Evolutionary conservation across 495 filamentous ascomycete species (phyloP).

Genomic region (Neurospora sp.): DNA sequence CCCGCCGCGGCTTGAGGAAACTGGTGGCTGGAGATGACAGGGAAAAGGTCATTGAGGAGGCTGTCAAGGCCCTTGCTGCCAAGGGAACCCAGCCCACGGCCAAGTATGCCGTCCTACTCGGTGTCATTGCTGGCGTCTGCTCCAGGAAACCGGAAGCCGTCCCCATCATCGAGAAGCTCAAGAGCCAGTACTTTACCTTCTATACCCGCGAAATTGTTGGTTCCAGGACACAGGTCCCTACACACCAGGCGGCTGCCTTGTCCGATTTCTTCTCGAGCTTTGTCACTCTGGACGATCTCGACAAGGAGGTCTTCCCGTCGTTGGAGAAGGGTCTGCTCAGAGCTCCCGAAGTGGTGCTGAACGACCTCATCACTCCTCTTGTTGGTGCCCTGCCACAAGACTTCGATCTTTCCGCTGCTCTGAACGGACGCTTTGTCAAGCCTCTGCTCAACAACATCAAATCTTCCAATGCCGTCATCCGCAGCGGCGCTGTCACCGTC

Average conservation of each 20-base stretch:
- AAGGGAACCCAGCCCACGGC: slow-evolving; percentile 51
- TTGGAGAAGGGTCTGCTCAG: slow-evolving; percentile 82
- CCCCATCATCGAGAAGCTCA: slow-evolving; percentile 49
- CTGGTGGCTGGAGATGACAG: slow-evolving; percentile 52
- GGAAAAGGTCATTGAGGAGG: slow-evolving; percentile 49
- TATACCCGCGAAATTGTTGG: slow-evolving; percentile 78
- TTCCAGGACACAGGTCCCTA: slow-evolving; percentile 59
- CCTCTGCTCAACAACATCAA: slow-evolving; percentile 80
- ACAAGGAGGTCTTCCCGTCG: slow-evolving; percentile 63
- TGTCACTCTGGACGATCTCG: slow-evolving; percentile 62
- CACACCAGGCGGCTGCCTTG: slow-evolving; percentile 61
- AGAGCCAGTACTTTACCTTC: slow-evolving; percentile 64
- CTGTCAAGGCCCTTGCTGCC: slow-evolving; percentile 53
- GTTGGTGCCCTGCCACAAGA: slow-evolving; percentile 54
- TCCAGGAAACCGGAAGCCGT: slow-evolving; percentile 52
- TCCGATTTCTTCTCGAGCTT: slow-evolving; percentile 77
- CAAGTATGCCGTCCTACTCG: slow-evolving; percentile 67
- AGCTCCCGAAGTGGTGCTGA: slow-evolving; percentile 80
- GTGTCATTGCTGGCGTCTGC: slow-evolving; percentile 77
- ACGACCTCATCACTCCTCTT: slow-evolving; percentile 61
- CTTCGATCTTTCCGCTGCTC: slow-evolving; percentile 66
- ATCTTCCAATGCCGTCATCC: slow-evolving; percentile 69
- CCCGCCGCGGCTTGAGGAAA: slow-evolving; percentile 61
- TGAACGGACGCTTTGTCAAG: slow-evolving; percentile 63
- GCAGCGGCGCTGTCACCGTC: slow-evolving; percentile 61